A percentile compares a stretch with the other conserved stretches of the same genome.
phyloP scores from a whole-genome alignment of 805 yeast genomes.

The Pichia eremophila region DNA sequence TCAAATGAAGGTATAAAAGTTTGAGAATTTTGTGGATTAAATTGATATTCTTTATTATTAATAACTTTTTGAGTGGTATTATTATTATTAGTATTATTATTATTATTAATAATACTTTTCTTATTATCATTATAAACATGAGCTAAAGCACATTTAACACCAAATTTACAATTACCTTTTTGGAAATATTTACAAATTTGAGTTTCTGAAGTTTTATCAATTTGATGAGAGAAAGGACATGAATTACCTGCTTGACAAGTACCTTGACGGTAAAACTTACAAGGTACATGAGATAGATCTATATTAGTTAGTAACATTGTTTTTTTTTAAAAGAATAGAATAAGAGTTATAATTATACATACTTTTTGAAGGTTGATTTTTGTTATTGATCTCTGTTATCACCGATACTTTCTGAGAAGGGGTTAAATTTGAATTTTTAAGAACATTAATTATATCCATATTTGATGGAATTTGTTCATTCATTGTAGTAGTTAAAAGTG shows the following conservation, averaged over 20 bases:
- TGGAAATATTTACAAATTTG: conserved; percentile 87
- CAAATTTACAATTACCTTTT: conserved; percentile 95
- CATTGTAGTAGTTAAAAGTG: conserved; percentile 35
- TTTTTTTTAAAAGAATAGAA: no score
- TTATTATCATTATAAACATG: conserved; percentile 86
- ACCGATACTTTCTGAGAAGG: conserved; percentile 16
- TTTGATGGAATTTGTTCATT: conserved; percentile 27
- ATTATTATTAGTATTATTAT: conserved; percentile 13
- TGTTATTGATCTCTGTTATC: conserved; percentile 15
- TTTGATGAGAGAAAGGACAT: conserved; percentile 84
- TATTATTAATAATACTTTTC: conserved; percentile 49
- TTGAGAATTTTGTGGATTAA: neutral
- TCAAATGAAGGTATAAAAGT: no score
- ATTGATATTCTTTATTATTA: neutral
- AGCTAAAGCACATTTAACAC: conserved; percentile 87
- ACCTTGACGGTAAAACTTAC: conserved; percentile 88
- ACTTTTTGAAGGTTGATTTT: conserved; percentile 20
- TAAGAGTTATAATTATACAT: conserved; percentile 8
- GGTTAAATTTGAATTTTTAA: conserved; percentile 14
- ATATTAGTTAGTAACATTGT: conserved; percentile 3
- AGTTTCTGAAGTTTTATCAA: conserved; percentile 44
- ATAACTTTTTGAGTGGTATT: conserved; percentile 4
- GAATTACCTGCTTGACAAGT: conserved; percentile 89
- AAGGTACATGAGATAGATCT: conserved; percentile 89
- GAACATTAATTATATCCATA: conserved; percentile 12